Conservation (phyloP, 176 grass and related monocot genomes). For the Chrysopogon serrulatus region DNA sequence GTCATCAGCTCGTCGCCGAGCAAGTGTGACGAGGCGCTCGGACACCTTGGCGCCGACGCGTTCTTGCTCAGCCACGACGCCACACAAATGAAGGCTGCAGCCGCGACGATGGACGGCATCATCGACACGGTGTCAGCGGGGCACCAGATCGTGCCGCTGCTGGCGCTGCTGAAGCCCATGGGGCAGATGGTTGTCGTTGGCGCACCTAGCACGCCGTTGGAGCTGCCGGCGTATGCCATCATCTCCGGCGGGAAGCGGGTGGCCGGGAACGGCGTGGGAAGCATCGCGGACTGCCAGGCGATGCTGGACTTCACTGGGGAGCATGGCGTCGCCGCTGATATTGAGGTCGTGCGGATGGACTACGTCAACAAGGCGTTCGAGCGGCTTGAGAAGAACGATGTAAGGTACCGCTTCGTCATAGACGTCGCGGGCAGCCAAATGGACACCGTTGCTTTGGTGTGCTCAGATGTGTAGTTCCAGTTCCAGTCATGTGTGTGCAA, state of each 20-base stretch:
- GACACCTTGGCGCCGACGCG: slow-evolving; percentile 37
- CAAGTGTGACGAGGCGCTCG: slow-evolving; percentile 40
- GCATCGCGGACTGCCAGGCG: slow-evolving; percentile 32
- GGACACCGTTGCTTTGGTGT: neutral
- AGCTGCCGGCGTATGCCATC: slow-evolving; percentile 21
- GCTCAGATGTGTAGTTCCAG: too few relatives aligned
- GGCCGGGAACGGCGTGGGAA: slow-evolving; percentile 24
- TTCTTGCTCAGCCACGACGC: slow-evolving; percentile 42
- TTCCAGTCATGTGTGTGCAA: neutral
- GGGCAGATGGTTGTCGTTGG: slow-evolving; percentile 48
- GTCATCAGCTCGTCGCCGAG: slow-evolving; percentile 42
- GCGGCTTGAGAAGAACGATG: slow-evolving; percentile 50
- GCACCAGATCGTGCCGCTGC: slow-evolving; percentile 32
- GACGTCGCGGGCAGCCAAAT: slow-evolving; percentile 36
- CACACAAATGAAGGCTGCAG: slow-evolving; percentile 31
- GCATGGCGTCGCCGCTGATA: slow-evolving; percentile 33
- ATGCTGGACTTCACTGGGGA: slow-evolving; percentile 33
- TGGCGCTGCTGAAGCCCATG: slow-evolving; percentile 24
- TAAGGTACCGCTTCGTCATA: slow-evolving; percentile 57
- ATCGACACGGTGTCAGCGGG: slow-evolving; percentile 53
- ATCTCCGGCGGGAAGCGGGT: slow-evolving; percentile 30
- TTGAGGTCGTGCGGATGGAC: slow-evolving; percentile 58
- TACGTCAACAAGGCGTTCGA: slow-evolving; percentile 42
- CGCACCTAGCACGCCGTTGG: slow-evolving; percentile 32
- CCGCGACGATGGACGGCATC: slow-evolving; percentile 50